phyloP scores from a whole-genome alignment of 1,284 basidiomycete species.

The Hortiboletus rubellus region DNA sequence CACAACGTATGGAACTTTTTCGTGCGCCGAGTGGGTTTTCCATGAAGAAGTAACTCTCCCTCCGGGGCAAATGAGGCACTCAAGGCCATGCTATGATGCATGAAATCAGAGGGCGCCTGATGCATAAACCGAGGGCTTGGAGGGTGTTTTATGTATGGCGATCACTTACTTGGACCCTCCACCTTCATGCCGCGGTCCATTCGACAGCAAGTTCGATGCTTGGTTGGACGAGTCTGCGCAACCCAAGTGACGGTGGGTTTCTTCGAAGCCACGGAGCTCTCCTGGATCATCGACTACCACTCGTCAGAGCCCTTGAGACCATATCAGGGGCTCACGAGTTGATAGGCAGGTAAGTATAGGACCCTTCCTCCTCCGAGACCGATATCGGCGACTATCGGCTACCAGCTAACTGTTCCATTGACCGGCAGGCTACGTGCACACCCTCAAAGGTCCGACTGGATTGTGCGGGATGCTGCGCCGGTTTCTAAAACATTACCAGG shows the following conservation, averaged over 20 bases:
- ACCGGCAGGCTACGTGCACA: too few relatives aligned
- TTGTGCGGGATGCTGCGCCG: too few relatives aligned
- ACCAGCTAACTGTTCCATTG: too few relatives aligned
- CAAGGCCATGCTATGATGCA: slow-evolving; percentile 80
- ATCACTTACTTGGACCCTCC: slow-evolving; percentile 59
- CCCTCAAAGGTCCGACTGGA: too few relatives aligned
- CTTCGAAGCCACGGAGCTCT: slow-evolving; percentile 81
- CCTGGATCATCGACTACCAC: slow-evolving; percentile 74
- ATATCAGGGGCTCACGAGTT: too few relatives aligned
- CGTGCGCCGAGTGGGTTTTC: slow-evolving; percentile 68
- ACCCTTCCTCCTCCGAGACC: too few relatives aligned
- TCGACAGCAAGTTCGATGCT: slow-evolving; percentile 46
- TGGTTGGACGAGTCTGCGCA: slow-evolving; percentile 74
- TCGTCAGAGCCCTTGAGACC: too few relatives aligned
- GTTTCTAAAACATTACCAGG: too few relatives aligned
- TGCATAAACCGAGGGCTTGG: slow-evolving; percentile 8
- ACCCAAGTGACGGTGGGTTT: slow-evolving; percentile 78
- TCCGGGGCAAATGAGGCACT: slow-evolving; percentile 74
- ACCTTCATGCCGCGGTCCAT: too few relatives aligned
- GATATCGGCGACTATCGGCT: too few relatives aligned
- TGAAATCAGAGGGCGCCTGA: slow-evolving; percentile 49
- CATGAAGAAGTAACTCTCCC: slow-evolving; percentile 68
- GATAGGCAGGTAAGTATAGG: too few relatives aligned
- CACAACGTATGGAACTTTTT: slow-evolving; percentile 69
- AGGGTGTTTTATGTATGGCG: neutral